Base-by-base conservation (phyloP, 75 land plant genomes). In the Adiantum capillusveneris region DNA sequence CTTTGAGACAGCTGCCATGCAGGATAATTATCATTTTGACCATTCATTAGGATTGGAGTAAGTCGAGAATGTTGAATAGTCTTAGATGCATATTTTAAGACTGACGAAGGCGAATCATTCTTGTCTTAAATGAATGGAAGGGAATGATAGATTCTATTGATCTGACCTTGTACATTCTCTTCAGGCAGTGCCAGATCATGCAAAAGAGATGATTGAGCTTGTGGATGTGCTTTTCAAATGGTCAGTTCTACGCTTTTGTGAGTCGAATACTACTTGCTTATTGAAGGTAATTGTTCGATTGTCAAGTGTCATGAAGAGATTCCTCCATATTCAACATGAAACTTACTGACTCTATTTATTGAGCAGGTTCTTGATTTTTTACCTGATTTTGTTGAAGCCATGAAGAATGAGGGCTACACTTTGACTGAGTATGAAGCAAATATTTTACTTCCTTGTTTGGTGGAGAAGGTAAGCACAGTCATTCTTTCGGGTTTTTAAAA, bases 251-350 rank as follows among this genome's bases (percentile, higher is more conserved):
- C 83, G 96, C 29, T 79, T 95, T 36, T 90, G 88, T 69, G 96
- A 95, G 65, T 84, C 88, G 7, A 95, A 95, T 77, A 95, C 99
- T 12, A 90, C 99, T 25, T 90, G 96, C 61, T 67, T 95, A 52
- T 70, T 95, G 34, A 95, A 95, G 96, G 99, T 95, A 57, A 55
- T 3, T 41, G 9, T 41, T 41, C 43, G 14, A 9, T 41, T 41
- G 43, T 14, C 43, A 41, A 9, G 43, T 9, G 9, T 41, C 12
- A 41, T 41, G 14, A 41, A 41, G 14, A 41, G n/a, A 14, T 41
- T 9, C 43, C 43, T 41, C 12, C 43, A 41, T 41, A 14, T 41
- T 41, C 12, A 14, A 41, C 14, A 14, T 41, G 14, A 41, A 41
- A 14, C 9, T 41, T 14, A 41, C 14, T 9, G 43, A 9, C 12